Conservation (phyloP, 768 basidiomycete species). For the Clavaria fumosa region DNA sequence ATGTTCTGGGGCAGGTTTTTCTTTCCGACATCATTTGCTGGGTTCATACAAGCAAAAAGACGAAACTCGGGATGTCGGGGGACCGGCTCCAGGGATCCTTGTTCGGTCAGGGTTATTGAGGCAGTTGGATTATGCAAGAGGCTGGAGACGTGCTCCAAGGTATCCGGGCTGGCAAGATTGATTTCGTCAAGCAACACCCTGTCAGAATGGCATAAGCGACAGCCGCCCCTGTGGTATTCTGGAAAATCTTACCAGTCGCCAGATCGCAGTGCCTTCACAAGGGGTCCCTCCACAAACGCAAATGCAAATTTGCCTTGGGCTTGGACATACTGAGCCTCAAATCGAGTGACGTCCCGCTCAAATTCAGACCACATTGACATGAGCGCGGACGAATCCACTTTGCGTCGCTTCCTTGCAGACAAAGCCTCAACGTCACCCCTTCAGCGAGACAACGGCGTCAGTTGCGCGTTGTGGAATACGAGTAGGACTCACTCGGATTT, state of each 20-base stretch:
- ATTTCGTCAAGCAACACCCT: conserved; percentile 96
- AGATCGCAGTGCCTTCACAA: conserved; percentile 75
- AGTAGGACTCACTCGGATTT: too few relatives aligned
- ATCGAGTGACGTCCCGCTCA: conserved; percentile 51
- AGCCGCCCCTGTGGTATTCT: background rate
- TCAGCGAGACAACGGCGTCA: too few relatives aligned
- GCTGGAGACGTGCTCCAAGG: conserved; percentile 82
- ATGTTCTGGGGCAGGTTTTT: conserved; percentile 90
- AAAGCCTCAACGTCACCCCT: conserved; percentile 9
- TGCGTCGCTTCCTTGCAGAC: conserved; percentile 55
- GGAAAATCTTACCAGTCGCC: conserved; percentile 70
- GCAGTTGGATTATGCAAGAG: conserved; percentile 73
- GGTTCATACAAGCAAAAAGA: conserved; percentile 98
- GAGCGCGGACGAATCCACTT: conserved; percentile 28
- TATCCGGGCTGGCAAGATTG: conserved; percentile 88
- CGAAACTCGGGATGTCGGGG: conserved; percentile 92
- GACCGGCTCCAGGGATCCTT: conserved; percentile 80
- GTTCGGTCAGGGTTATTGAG: conserved; percentile 86
- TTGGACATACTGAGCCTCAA: conserved; percentile 80
- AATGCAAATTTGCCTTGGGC: conserved; percentile 86
- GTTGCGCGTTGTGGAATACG: too few relatives aligned
- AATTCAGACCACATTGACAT: conserved; percentile 52
- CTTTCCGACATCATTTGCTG: conserved; percentile 96
- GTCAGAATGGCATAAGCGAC: background rate
- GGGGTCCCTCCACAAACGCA: conserved; percentile 87